phyloP scores from a whole-genome alignment of 2,329 filamentous ascomycete genomes.

The Calonectria hawksworthii region DNA sequence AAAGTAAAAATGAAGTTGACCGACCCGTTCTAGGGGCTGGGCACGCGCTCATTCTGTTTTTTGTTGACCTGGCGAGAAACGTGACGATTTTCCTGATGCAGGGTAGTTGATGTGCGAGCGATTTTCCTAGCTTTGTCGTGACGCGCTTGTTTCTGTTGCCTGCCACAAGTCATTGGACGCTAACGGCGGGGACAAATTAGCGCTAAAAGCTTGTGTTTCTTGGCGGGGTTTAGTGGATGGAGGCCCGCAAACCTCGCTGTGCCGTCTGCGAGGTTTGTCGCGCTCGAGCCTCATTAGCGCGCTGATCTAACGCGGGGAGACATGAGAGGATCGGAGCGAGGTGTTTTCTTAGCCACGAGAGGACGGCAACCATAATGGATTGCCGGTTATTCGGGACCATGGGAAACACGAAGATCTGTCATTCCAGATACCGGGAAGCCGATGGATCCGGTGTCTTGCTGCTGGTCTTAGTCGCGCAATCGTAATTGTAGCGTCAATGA shows the following conservation, averaged over 20 bases:
- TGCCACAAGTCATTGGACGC: background rate
- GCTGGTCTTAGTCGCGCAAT: background rate
- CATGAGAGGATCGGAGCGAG: too few species aligned
- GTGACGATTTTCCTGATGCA: background rate
- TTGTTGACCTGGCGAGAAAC: background rate
- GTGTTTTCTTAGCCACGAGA: background rate
- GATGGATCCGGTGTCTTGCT: background rate
- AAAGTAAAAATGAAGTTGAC: background rate
- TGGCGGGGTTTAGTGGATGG: background rate
- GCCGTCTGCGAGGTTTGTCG: background rate
- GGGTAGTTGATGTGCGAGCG: background rate
- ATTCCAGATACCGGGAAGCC: background rate
- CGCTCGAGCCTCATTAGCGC: background rate
- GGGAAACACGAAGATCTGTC: background rate
- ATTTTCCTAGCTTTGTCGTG: background rate
- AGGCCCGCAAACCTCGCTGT: background rate
- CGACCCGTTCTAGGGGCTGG: background rate
- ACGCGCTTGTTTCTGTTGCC: background rate
- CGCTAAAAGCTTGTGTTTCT: background rate
- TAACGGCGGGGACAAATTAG: background rate
- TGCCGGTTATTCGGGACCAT: background rate
- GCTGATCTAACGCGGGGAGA: background rate
- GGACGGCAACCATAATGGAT: background rate
- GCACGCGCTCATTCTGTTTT: background rate
- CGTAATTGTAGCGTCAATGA: background rate